A percentile compares a stretch with the other conserved stretches of the same genome.
Evolutionary conservation across 768 basidiomycete species (phyloP).

Genomic region (Serendipita vermifera): DNA sequence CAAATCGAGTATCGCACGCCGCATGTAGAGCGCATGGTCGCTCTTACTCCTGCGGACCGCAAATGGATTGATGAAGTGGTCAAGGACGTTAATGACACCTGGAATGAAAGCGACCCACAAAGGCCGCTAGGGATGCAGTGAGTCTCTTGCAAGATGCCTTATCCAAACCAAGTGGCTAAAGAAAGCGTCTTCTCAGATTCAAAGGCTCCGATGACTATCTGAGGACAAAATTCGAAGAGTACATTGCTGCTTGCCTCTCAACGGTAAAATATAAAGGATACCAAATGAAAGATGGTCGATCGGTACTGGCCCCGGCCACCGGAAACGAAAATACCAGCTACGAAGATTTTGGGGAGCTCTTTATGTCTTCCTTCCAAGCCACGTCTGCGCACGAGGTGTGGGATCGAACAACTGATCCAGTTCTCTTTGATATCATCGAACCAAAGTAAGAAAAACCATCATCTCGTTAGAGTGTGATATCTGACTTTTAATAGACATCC

Average conservation of each 20-base stretch:
- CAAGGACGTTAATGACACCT: conserved; percentile 70
- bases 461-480: conserved; percentile 4
- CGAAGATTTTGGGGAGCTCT: conserved; percentile 76
- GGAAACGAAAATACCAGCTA: not conserved
- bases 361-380: conserved; percentile 77
- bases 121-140: conserved; percentile 51
- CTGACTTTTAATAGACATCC: conserved; percentile 52
- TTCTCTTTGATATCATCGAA: conserved; percentile 91
- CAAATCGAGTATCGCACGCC: conserved; percentile 78
- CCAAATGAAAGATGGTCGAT: conserved; percentile 30
- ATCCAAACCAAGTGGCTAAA: not conserved
- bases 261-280: conserved; percentile 87
- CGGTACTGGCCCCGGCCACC: not conserved
- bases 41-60: conserved; percentile 80
- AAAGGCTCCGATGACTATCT: conserved; percentile 95
- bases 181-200: conserved; percentile 42
- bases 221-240: conserved; percentile 89
- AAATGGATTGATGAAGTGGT: conserved; percentile 98
- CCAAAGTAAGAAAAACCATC: conserved; percentile 44
- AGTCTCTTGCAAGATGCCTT: not conserved
- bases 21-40: conserved; percentile 60
- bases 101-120: conserved; percentile 51
- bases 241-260: conserved; percentile 75
- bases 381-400: conserved; percentile 84
- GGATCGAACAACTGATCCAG: conserved; percentile 80